Evolutionary conservation across 108 stramenopile species (phyloP).

Genomic region (Nitzschia sp.): DNA sequence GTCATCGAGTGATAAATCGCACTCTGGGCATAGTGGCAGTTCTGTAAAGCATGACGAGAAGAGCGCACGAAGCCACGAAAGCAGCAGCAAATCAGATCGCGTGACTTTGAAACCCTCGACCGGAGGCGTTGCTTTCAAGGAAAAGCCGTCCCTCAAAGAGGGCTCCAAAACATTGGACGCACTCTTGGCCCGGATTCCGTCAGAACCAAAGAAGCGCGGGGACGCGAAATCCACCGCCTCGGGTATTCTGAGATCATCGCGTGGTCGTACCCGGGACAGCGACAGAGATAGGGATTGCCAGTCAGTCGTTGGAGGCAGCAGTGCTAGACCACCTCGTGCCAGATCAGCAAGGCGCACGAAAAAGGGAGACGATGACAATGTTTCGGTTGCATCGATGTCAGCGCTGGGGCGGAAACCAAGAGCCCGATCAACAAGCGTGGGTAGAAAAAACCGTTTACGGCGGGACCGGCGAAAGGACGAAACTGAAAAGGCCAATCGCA

Average conservation of each 20-base stretch:
- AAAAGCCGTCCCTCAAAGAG: neutral
- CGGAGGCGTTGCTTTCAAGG: no score
- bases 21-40: neutral
- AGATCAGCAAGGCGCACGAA: constrained; percentile 8
- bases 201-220: constrained; percentile 7
- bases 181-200: constrained; percentile 2
- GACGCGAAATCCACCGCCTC: constrained; percentile 19
- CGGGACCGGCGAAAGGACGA: constrained; percentile 4
- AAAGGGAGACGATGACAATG: neutral
- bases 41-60: neutral
- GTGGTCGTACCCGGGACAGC: neutral
- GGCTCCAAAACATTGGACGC: constrained; percentile 8
- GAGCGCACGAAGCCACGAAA: neutral
- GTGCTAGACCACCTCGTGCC: neutral
- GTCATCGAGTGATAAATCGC: neutral
- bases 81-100: neutral
- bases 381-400: neutral
- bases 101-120: no score
- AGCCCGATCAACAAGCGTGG: constrained; percentile 10
- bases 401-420: neutral
- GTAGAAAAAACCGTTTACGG: constrained; percentile 2
- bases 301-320: neutral
- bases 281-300: constrained; percentile 10
- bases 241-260: neutral
- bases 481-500: constrained; percentile 7